Base-by-base conservation (phyloP, 2,329 filamentous ascomycete species). In the Onygenales sp. region DNA sequence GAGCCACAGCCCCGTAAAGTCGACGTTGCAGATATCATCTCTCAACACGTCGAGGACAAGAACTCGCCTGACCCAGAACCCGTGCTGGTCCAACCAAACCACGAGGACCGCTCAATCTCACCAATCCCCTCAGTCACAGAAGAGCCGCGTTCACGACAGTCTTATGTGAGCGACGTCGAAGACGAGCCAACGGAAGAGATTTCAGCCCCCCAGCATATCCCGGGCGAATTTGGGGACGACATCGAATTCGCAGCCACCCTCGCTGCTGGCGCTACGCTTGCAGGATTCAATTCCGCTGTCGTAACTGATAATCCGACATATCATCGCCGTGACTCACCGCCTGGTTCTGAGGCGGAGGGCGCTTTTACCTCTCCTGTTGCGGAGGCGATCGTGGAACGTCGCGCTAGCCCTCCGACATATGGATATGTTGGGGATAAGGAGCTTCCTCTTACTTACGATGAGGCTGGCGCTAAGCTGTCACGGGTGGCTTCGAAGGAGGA, bases 271-370 rank as follows among this genome's bases (percentile, higher is more conserved):
- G 74, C 87, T 48, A 72, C 84, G 63, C 78, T 82, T n/a, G 80
- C 82, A 45, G 86, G 86, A 0, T 89, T 89, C 58, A 79, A 87
- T 61, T 81, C 84, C 4, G 78, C 85, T 42, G 81, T 89, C 54
- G 82, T 89, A 45, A 84, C 86, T 38, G 75, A 87, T 45, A 78
- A 89, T 60, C 79, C 81, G 0, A 72, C 68, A 1, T 89, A 83
- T 61, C 80, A 80, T 58, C 77, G 75, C 50, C 81, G 85, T 6
- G 54, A 47, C 8, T 58, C 59, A 7, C 56, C 54, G 17, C 53
- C 57, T 33, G 55, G 54, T 9, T 57, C 54, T 7, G 54, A 59
- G 38, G 6, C 14, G 13, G 54, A 53, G 38, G 51, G 44, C 21
- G 8, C 32, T 14, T 42, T 41, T 42, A 33, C 35, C 14, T 45